A percentile compares a stretch with the other conserved stretches of the same genome.
Conservation (phyloP, 805 yeast species). For the Candida verbasci region DNA sequence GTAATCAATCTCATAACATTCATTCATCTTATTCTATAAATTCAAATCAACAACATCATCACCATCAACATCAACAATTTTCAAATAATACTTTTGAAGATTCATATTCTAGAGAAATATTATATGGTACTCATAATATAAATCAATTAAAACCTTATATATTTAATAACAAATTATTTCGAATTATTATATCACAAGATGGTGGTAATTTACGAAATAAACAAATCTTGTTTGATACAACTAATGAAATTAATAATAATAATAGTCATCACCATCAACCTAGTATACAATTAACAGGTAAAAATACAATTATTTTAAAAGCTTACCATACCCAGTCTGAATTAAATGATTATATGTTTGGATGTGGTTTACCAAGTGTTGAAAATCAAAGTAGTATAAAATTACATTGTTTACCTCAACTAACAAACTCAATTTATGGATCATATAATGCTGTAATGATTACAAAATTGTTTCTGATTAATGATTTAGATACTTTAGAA, state of each 20-base stretch:
- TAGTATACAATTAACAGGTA: background rate
- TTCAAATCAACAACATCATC: slow-evolving; percentile 4
- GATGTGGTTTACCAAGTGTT: slow-evolving; percentile 50
- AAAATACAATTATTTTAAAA: slow-evolving; percentile 17
- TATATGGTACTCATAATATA: slow-evolving; percentile 39
- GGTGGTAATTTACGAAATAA: slow-evolving; percentile 44
- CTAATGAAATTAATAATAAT: background rate
- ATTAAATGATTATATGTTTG: slow-evolving; percentile 51
- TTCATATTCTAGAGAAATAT: slow-evolving; percentile 39
- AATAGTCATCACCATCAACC: slow-evolving; percentile 1
- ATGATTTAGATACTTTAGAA: slow-evolving; percentile 18
- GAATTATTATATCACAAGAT: slow-evolving; percentile 48
- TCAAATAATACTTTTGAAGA: slow-evolving; percentile 36
- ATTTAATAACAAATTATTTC: slow-evolving; percentile 27
- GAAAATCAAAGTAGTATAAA: slow-evolving; percentile 43
- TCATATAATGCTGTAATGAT: slow-evolving; percentile 35
- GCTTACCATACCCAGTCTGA: slow-evolving; percentile 41
- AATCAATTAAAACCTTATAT: slow-evolving; percentile 22
- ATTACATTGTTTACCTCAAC: slow-evolving; percentile 43
- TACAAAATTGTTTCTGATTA: slow-evolving; percentile 42
- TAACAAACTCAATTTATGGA: slow-evolving; percentile 31
- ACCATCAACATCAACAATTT: too few species aligned
- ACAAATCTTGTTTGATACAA: slow-evolving; percentile 46
- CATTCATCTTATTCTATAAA: slow-evolving; percentile 2
- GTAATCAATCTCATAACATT: slow-evolving; percentile 1